Evolutionary conservation across 1,284 basidiomycete species (phyloP).

Genomic region (Pseudozyma sp.): DNA sequence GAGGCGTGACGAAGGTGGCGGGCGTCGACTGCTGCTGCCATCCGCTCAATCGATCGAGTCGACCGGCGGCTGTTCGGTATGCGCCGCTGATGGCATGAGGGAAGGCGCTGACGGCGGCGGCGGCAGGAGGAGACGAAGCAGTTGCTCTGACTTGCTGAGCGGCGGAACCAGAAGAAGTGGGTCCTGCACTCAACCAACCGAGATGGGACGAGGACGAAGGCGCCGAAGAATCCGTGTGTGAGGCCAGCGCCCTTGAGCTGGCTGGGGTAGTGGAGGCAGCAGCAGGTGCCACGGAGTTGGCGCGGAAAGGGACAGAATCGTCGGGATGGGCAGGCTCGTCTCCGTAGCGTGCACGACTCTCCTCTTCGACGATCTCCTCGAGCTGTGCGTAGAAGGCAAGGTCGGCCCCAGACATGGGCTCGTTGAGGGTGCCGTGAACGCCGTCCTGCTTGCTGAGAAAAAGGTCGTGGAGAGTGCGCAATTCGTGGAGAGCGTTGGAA

Average conservation of each 20-base stretch:
- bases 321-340: constrained; percentile 23
- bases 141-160: constrained; percentile 6
- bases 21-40: constrained; percentile 32
- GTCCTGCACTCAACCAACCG: constrained; percentile 49
- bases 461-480: constrained; percentile 58
- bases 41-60: constrained; percentile 42
- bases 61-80: constrained; percentile 26
- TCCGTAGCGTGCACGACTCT: constrained; percentile 47
- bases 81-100: constrained; percentile 28
- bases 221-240: constrained; percentile 8
- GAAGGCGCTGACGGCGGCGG: neutral
- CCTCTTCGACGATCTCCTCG: constrained; percentile 59
- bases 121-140: constrained; percentile 8
- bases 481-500: constrained; percentile 56
- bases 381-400: constrained; percentile 56
- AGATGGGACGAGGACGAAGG: constrained; percentile 24
- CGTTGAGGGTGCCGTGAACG: constrained; percentile 28
- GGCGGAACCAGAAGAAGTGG: constrained; percentile 6
- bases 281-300: neutral
- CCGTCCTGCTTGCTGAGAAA: constrained; percentile 58
- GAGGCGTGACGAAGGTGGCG: constrained; percentile 19
- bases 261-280: constrained; percentile 8
- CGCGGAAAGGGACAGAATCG: neutral
- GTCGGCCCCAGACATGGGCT: constrained; percentile 52
- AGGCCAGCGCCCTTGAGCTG: constrained; percentile 1